A percentile compares a stretch with the other conserved stretches of the same genome.
phyloP scores from a whole-genome alignment of 441 rosid species.

The Euphorbia corollata region DNA sequence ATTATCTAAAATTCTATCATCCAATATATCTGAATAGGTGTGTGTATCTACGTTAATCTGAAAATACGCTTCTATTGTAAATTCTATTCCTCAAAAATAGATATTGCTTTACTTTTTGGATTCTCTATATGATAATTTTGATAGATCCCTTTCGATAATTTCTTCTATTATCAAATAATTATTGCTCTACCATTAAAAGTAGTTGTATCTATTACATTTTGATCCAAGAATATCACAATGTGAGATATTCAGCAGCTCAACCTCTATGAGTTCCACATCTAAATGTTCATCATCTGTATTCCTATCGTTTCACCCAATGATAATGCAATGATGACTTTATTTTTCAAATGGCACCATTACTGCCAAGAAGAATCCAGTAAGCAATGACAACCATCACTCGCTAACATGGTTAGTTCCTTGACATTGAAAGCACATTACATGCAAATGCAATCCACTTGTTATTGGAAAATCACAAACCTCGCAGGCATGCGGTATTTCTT shows the following conservation, averaged over 20 bases:
- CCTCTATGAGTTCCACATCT: background rate
- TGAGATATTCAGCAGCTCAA: background rate
- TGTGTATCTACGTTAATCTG: too few relatives aligned
- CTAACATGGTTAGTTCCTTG: background rate
- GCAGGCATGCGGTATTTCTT: conserved; percentile 96
- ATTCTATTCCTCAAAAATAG: too few relatives aligned
- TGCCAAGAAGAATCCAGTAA: background rate
- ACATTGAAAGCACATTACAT: background rate
- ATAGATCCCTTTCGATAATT: too few relatives aligned
- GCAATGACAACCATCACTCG: background rate
- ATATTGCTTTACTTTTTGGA: too few relatives aligned
- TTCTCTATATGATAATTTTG: too few relatives aligned
- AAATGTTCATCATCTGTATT: background rate
- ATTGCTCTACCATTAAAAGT: too few relatives aligned
- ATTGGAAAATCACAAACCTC: conserved; percentile 47
- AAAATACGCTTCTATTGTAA: too few relatives aligned
- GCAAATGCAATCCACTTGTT: conserved; percentile 7
- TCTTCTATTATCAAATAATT: too few relatives aligned
- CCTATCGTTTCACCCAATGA: background rate
- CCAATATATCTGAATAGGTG: too few relatives aligned
- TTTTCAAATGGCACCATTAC: background rate
- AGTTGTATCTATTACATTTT: too few relatives aligned
- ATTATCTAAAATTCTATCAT: too few relatives aligned
- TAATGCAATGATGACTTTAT: background rate
- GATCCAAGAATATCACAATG: background rate